phyloP scores from a whole-genome alignment of 331 rosid genomes.

The Quercus tomentella region DNA sequence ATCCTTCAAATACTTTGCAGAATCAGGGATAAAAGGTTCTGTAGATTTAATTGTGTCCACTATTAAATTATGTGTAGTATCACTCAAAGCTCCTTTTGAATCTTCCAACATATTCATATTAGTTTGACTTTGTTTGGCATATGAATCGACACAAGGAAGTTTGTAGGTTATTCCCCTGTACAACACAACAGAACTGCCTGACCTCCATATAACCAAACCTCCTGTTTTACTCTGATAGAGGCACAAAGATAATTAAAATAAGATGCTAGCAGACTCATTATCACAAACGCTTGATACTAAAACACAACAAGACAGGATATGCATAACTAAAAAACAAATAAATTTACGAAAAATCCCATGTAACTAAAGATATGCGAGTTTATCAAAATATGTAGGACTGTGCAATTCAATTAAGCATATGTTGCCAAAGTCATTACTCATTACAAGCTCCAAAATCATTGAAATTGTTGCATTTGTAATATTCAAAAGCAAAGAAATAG shows the following conservation, averaged over 20 bases:
- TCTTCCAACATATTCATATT: slow-evolving; percentile 12
- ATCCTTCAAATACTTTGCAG: slow-evolving; percentile 47
- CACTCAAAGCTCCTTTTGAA: slow-evolving; percentile 20
- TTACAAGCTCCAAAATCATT: background rate
- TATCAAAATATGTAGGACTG: background rate
- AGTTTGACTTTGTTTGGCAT: slow-evolving; percentile 22
- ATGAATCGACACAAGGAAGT: slow-evolving; percentile 64
- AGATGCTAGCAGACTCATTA: slow-evolving; percentile 18
- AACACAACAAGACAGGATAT: background rate
- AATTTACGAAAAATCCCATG: background rate
- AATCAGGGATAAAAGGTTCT: slow-evolving; percentile 20
- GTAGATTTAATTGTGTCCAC: slow-evolving; percentile 25
- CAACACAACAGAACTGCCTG: slow-evolving; percentile 78
- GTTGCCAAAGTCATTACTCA: background rate
- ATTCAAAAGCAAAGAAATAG: background rate
- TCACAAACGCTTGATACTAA: background rate
- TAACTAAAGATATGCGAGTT: background rate
- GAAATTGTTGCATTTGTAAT: background rate
- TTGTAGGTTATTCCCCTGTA: slow-evolving; percentile 82
- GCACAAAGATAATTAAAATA: slow-evolving; percentile 16
- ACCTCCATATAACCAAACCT: slow-evolving; percentile 91
- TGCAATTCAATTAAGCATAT: background rate
- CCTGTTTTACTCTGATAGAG: slow-evolving; percentile 70
- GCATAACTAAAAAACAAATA: background rate
- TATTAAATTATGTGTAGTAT: slow-evolving; percentile 2